Percentiles rank a stretch among this genome's conserved stretches.
phyloP scores from a whole-genome alignment of 768 basidiomycete genomes.

The Rhodotorula taiwanensis region DNA sequence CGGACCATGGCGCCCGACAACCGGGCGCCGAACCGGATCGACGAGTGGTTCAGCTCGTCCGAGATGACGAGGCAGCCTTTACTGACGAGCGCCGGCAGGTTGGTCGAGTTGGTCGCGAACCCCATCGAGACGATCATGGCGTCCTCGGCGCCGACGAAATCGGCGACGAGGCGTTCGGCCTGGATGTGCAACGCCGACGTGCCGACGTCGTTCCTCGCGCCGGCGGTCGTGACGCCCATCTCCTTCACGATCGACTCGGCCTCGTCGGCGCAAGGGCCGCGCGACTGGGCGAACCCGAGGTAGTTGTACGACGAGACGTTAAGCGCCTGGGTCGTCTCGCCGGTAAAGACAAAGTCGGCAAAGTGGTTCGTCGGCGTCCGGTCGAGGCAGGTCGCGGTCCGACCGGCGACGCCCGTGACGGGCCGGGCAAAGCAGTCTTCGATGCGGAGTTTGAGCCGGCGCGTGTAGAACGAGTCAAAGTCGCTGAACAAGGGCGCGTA shows the following conservation, averaged over 20 bases:
- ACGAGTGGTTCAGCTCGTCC: conserved; percentile 93
- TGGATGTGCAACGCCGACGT: conserved; percentile 72
- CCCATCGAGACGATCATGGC: conserved; percentile 89
- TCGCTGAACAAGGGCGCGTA: conserved; percentile 95
- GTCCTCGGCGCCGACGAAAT: conserved; percentile 84
- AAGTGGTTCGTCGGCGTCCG: conserved; percentile 75
- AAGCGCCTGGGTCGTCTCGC: conserved; percentile 71
- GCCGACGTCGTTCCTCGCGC: conserved; percentile 75
- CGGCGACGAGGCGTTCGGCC: conserved; percentile 77
- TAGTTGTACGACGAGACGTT: conserved; percentile 99
- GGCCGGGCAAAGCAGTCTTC: conserved; percentile 93
- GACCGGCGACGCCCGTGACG: conserved; percentile 88
- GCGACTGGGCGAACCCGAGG: conserved; percentile 91
- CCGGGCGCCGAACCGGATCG: conserved; percentile 85
- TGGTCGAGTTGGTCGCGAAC: conserved; percentile 91
- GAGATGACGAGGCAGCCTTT: conserved; percentile 94
- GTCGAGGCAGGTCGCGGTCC: conserved; percentile 79
- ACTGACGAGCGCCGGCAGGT: conserved; percentile 78
- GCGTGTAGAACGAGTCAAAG: conserved; percentile 98
- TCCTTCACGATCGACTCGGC: conserved; percentile 74
- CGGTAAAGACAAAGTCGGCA: conserved; percentile 54
- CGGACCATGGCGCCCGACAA: conserved; percentile 80
- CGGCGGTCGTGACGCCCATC: conserved; percentile 73
- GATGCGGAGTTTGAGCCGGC: conserved; percentile 84
- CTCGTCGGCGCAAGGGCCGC: conserved; percentile 88